Conservation (phyloP, 2,329 filamentous ascomycete genomes). For the Epichloe aotearoae region DNA sequence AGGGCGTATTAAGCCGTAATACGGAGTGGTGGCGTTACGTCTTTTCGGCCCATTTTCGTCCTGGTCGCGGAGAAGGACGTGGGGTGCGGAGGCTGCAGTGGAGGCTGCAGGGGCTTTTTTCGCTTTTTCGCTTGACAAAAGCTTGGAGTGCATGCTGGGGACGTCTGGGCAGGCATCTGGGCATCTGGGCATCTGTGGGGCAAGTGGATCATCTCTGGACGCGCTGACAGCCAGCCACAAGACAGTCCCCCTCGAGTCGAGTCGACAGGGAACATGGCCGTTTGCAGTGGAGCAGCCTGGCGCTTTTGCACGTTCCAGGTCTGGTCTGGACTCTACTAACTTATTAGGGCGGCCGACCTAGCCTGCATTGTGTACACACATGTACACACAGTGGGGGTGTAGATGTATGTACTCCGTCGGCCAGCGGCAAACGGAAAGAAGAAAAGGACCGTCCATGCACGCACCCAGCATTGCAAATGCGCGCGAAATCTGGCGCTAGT, state of each 20-base stretch:
- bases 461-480: neutral
- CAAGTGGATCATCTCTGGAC: neutral
- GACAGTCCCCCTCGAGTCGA: neutral
- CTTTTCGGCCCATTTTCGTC: constrained; percentile 7
- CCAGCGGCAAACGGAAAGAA: neutral
- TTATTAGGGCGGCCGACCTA: too few relatives aligned
- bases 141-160: neutral
- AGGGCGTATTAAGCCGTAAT: too few relatives aligned
- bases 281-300: constrained; percentile 2
- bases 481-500: neutral
- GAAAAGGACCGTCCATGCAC: too few relatives aligned
- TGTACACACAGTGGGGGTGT: too few relatives aligned
- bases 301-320: neutral
- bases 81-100: constrained; percentile 7
- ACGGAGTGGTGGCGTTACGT: neutral
- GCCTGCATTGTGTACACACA: neutral
- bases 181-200: neutral
- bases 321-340: neutral
- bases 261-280: neutral
- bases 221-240: neutral
- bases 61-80: constrained; percentile 2
- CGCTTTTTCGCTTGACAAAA: neutral
- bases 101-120: constrained; percentile 1
- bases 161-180: neutral
- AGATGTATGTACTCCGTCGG: neutral